Conservation (phyloP, 192 early-diverging fungal species). For the Entophlyctis helioformis region DNA sequence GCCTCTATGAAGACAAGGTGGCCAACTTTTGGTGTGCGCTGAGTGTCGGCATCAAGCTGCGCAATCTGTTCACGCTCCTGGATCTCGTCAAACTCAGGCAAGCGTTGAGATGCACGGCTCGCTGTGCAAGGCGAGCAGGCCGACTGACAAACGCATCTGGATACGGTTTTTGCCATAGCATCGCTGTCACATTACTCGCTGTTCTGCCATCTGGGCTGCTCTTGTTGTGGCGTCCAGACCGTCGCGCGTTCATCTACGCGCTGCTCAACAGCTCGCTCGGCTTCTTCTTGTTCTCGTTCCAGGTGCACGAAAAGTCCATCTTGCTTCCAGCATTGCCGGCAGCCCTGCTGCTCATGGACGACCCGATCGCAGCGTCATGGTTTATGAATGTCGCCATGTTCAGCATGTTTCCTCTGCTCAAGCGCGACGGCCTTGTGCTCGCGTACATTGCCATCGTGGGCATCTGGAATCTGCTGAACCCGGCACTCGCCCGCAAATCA, state of each 20-base stretch:
- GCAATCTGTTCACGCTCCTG: slow-evolving; percentile 46
- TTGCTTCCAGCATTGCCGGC: slow-evolving; percentile 72
- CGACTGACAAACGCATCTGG: neutral
- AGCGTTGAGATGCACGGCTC: no score
- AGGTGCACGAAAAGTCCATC: slow-evolving; percentile 96
- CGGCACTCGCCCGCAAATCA: slow-evolving; percentile 5
- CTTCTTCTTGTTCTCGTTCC: slow-evolving; percentile 96
- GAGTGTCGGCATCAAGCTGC: slow-evolving; percentile 73
- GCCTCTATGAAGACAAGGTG: slow-evolving; percentile 97
- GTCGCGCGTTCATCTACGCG: slow-evolving; percentile 47
- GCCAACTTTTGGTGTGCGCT: slow-evolving; percentile 95
- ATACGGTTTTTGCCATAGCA: neutral
- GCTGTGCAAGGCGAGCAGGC: no score
- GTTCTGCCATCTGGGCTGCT: slow-evolving; percentile 64
- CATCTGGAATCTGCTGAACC: slow-evolving; percentile 65
- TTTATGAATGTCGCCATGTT: slow-evolving; percentile 77
- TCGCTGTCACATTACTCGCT: slow-evolving; percentile 45
- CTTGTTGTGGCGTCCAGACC: slow-evolving; percentile 45
- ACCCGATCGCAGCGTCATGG: slow-evolving; percentile 42
- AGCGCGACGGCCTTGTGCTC: slow-evolving; percentile 56
- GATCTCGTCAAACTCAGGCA: slow-evolving; percentile 61
- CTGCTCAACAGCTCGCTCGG: slow-evolving; percentile 67
- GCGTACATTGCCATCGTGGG: slow-evolving; percentile 57
- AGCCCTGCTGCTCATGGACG: slow-evolving; percentile 60
- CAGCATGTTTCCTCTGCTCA: slow-evolving; percentile 80